Evolutionary conservation across 148 eudicot species (phyloP).

Genomic region (Pharnaceum exiguum): DNA sequence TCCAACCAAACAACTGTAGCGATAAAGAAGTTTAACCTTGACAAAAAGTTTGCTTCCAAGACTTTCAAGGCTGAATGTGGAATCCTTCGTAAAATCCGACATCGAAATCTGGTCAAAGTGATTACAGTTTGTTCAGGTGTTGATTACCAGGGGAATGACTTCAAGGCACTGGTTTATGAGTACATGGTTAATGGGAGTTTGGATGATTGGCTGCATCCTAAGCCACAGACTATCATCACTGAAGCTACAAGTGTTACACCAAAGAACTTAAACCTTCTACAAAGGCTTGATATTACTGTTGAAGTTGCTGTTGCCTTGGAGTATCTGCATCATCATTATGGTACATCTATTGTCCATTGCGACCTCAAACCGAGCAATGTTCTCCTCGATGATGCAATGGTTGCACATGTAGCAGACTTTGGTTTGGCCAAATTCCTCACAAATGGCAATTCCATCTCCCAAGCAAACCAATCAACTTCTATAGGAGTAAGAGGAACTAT

Average conservation of each 20-base stretch:
- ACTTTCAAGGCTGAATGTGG: slow-evolving; percentile 6
- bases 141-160: slow-evolving; percentile 18
- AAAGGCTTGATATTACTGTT: slow-evolving; percentile 13
- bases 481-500: slow-evolving; percentile 17
- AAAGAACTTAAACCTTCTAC: neutral
- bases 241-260: neutral
- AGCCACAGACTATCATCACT: neutral
- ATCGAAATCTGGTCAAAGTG: slow-evolving; percentile 13
- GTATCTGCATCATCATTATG: slow-evolving; percentile 26
- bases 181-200: slow-evolving; percentile 15
- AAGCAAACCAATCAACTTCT: slow-evolving; percentile 3
- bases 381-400: slow-evolving; percentile 28
- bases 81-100: slow-evolving; percentile 10
- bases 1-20: neutral
- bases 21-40: slow-evolving; percentile 9
- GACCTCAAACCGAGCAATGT: slow-evolving; percentile 38
- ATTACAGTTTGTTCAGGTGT: slow-evolving; percentile 15
- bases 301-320: slow-evolving; percentile 37
- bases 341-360: slow-evolving; percentile 22
- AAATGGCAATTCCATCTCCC: neutral
- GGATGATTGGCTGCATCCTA: slow-evolving; percentile 14
- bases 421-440: slow-evolving; percentile 30
- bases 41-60: neutral
- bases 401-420: slow-evolving; percentile 33
- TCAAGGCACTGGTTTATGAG: slow-evolving; percentile 18